These are phyloP conservation scores for Hyparrhenia diplandra DNA, from an alignment of 176 grass and related monocot species.

Conservation along the genomic window DNA sequence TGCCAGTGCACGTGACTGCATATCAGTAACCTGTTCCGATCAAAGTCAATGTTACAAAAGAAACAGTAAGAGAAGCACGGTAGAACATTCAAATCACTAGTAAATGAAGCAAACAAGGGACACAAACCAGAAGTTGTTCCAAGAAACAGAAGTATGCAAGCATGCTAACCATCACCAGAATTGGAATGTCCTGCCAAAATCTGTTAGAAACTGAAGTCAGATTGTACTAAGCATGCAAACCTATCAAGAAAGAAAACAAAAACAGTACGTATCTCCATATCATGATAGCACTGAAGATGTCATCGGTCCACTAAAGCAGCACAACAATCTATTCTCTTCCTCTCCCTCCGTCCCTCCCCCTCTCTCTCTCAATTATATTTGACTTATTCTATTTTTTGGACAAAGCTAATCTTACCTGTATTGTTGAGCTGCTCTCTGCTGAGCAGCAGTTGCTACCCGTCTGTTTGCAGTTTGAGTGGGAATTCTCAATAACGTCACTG, in stretches of 20 bases:
- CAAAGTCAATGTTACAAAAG: constrained; percentile 12
- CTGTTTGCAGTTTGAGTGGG: constrained; percentile 68
- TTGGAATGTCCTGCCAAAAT: constrained; percentile 95
- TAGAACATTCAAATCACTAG: constrained; percentile 5
- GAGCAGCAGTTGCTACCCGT: constrained; percentile 47
- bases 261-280: neutral
- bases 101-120: constrained; percentile 10
- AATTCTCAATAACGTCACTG: constrained; percentile 91
- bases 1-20: constrained; percentile 72
- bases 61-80: neutral
- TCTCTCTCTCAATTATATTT: neutral
- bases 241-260: neutral
- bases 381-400: neutral
- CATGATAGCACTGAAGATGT: neutral
- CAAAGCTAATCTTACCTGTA: constrained; percentile 51
- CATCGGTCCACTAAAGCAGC: neutral
- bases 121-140: constrained; percentile 94
- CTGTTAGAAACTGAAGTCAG: constrained; percentile 50
- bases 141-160: constrained; percentile 99
- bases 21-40: constrained; percentile 53
- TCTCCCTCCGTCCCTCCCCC: neutral
- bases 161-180: constrained; percentile 99
- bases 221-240: neutral
- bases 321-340: neutral
- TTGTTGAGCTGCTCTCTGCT: constrained; percentile 52